Evolutionary conservation across 2,329 filamentous ascomycete genomes (phyloP).

Genomic region (Whalleya microplaca): DNA sequence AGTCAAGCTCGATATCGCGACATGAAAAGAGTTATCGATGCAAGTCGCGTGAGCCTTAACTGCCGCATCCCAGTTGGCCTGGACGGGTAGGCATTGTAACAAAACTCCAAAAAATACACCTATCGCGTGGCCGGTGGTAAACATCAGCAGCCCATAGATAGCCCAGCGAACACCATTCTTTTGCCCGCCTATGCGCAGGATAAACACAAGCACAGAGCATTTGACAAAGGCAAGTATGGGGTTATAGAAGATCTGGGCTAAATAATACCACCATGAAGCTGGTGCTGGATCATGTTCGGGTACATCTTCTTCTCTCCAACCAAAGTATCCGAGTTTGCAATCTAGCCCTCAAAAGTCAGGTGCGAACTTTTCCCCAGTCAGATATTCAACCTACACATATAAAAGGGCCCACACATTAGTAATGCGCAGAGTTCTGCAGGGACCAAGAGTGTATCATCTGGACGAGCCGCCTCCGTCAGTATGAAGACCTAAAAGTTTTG

Average conservation of each 20-base stretch:
- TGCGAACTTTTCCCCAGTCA: no score
- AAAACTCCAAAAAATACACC: constrained; percentile 42
- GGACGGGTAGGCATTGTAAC: constrained; percentile 43
- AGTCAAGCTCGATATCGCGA: constrained; percentile 41
- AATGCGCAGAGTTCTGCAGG: constrained; percentile 26
- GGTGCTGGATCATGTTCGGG: constrained; percentile 4
- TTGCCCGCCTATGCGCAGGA: constrained; percentile 43
- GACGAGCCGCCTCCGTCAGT: not conserved
- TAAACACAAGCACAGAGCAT: constrained; percentile 47
- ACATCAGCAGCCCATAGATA: constrained; percentile 33
- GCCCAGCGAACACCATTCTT: constrained; percentile 35
- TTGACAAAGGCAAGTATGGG: constrained; percentile 49
- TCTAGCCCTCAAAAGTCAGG: not conserved
- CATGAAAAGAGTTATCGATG: constrained; percentile 36
- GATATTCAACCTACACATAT: constrained; percentile 27
- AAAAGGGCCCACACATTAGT: constrained; percentile 24
- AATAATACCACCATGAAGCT: constrained; percentile 36
- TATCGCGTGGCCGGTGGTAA: constrained; percentile 39
- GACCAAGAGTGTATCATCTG: constrained; percentile 32
- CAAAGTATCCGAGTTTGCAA: constrained; percentile 37
- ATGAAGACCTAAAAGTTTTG: constrained; percentile 11
- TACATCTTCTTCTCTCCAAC: constrained; percentile 21
- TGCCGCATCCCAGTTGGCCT: constrained; percentile 34
- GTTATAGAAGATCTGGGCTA: constrained; percentile 46
- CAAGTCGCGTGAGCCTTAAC: constrained; percentile 31